These are phyloP conservation scores for Spiromastix sp. DNA, from an alignment of 2,329 filamentous ascomycete species.

Conservation along the genomic window DNA sequence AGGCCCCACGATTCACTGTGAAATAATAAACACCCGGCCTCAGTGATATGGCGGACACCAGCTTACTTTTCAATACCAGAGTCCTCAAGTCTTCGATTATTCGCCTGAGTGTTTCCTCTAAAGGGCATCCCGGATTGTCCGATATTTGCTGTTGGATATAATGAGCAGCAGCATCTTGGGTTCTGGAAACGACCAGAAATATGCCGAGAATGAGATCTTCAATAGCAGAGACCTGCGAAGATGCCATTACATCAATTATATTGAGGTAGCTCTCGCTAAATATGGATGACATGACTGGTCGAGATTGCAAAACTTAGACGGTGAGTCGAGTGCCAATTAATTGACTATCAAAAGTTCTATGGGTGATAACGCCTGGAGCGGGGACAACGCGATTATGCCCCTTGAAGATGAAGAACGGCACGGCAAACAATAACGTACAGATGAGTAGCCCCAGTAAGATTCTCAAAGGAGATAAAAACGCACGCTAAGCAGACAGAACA, in stretches of 20 bases:
- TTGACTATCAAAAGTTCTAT: too few species aligned
- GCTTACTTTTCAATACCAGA: conserved; percentile 7
- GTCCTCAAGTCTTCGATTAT: conserved; percentile 2
- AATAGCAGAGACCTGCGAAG: conserved; percentile 6
- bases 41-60: conserved; percentile 18
- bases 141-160: conserved; percentile 7
- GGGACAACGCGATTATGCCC: too few species aligned
- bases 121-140: background rate
- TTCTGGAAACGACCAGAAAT: background rate
- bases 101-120: conserved; percentile 7
- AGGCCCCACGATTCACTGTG: background rate
- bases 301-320: too few species aligned
- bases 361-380: too few species aligned
- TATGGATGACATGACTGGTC: too few species aligned
- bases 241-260: conserved; percentile 2
- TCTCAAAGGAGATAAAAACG: too few species aligned
- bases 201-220: background rate
- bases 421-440: too few species aligned
- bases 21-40: too few species aligned
- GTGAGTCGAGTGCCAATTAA: too few species aligned
- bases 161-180: conserved; percentile 2
- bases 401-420: too few species aligned
- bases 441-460: too few species aligned
- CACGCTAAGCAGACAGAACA: too few species aligned
- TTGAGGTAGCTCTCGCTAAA: conserved; percentile 1